Evolutionary conservation across 1,284 basidiomycete genomes (phyloP).

Genomic region (Cryptococcus sp.): DNA sequence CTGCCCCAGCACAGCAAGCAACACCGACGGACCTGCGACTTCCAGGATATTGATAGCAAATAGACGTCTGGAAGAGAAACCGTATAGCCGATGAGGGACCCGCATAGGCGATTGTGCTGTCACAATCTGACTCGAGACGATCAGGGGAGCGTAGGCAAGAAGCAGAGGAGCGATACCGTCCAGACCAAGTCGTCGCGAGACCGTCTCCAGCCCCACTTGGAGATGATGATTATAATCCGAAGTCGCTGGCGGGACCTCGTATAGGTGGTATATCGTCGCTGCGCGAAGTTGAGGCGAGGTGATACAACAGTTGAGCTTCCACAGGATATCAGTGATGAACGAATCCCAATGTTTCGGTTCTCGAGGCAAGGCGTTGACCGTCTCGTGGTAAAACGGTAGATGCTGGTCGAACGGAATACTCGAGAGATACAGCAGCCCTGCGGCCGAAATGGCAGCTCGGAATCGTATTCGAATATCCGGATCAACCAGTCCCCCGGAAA

Average conservation of each 20-base stretch:
- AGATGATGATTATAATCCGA: conserved; percentile 57
- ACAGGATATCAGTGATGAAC: conserved; percentile 72
- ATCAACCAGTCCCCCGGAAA: conserved; percentile 61
- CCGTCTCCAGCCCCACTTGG: conserved; percentile 58
- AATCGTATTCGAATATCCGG: conserved; percentile 80
- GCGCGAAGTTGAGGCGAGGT: conserved; percentile 71
- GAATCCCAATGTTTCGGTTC: conserved; percentile 50
- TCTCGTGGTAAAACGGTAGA: conserved; percentile 20
- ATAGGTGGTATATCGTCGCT: conserved; percentile 79
- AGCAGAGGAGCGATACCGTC: conserved; percentile 62
- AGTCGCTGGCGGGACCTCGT: conserved; percentile 59
- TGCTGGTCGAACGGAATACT: conserved; percentile 18
- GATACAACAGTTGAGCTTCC: conserved; percentile 77
- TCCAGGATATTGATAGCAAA: conserved; percentile 23
- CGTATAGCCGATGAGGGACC: conserved; percentile 59
- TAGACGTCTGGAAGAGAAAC: conserved; percentile 25
- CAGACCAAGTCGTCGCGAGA: conserved; percentile 66
- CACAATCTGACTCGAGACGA: conserved; percentile 46
- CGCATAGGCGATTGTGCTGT: conserved; percentile 55
- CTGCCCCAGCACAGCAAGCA: conserved; percentile 6
- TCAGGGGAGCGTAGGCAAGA: conserved; percentile 68
- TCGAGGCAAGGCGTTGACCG: conserved; percentile 14
- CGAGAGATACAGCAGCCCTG: conserved; percentile 42
- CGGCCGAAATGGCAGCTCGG: conserved; percentile 60
- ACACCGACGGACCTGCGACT: conserved; percentile 15